Percentiles rank a stretch among this genome's conserved stretches.
These are phyloP conservation scores for Beta vulgaris DNA, from an alignment of 148 eudicot species.

Conservation along the genomic window DNA sequence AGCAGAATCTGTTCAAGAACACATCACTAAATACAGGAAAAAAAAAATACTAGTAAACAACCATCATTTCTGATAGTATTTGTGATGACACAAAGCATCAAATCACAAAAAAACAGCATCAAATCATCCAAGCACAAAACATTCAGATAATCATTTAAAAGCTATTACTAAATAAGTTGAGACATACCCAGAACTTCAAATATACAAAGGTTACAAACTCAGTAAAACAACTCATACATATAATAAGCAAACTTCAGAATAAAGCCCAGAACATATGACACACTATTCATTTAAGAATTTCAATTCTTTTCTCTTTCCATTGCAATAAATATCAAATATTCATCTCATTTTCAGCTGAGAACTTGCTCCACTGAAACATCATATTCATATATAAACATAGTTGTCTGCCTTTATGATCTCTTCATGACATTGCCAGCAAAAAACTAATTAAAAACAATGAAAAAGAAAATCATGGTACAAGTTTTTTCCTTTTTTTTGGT, in stretches of 20 bases:
- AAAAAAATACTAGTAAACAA: not conserved
- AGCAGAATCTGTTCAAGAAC: not conserved
- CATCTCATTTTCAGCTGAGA: slow-evolving; percentile 4
- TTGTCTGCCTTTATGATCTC: slow-evolving; percentile 34
- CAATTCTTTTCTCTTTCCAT: not conserved
- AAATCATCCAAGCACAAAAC: slow-evolving; percentile 2
- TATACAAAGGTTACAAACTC: not conserved
- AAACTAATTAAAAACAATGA: not conserved
- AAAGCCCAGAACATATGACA: slow-evolving; percentile 7
- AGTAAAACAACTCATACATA: not conserved
- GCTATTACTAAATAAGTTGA: not conserved
- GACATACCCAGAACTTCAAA: not conserved
- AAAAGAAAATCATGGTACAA: slow-evolving; percentile 17
- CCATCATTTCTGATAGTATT: too few relatives aligned
- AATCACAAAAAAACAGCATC: not conserved
- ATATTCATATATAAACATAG: slow-evolving; percentile 22
- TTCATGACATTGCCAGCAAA: slow-evolving; percentile 14
- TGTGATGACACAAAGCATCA: not conserved
- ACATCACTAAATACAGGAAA: not conserved
- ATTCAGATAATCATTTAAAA: not conserved
- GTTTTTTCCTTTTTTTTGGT: slow-evolving; percentile 6
- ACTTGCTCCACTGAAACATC: slow-evolving; percentile 21
- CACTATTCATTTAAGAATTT: not conserved
- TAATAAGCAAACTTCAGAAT: not conserved
- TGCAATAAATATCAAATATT: not conserved